These are phyloP conservation scores for Crataegus laevigata DNA, from an alignment of 306 rosid species.

Conservation along the genomic window DNA sequence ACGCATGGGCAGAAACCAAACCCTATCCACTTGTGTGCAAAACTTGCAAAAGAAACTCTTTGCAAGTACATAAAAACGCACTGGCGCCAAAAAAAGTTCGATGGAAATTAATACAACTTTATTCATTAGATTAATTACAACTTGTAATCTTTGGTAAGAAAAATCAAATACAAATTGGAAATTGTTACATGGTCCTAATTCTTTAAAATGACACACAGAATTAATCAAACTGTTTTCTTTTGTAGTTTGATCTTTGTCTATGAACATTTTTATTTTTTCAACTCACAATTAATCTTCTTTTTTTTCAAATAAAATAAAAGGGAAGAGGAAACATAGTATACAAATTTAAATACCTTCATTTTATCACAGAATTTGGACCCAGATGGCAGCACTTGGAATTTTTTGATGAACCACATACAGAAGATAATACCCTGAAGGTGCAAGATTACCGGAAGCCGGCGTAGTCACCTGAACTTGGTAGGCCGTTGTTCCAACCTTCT, in stretches of 20 bases:
- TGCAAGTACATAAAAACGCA: not conserved
- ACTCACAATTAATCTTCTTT: not conserved
- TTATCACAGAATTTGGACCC: slow-evolving; percentile 46
- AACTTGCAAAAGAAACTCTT: too few relatives aligned
- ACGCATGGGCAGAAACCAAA: too few relatives aligned
- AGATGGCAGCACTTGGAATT: slow-evolving; percentile 63
- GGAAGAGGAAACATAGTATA: too few relatives aligned
- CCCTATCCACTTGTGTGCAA: too few relatives aligned
- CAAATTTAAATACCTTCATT: not conserved
- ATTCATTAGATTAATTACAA: not conserved
- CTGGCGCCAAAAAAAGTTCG: not conserved
- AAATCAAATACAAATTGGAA: not conserved
- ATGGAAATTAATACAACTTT: not conserved
- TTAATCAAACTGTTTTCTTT: not conserved
- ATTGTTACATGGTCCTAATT: too few relatives aligned
- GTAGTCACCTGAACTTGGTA: slow-evolving; percentile 28
- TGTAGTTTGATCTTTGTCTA: not conserved
- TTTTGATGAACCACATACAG: slow-evolving; percentile 47
- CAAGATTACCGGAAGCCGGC: slow-evolving; percentile 43
- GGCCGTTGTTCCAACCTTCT: slow-evolving; percentile 4
- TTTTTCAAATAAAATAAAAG: too few relatives aligned
- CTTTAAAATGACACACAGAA: not conserved
- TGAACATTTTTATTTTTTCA: not conserved
- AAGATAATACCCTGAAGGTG: slow-evolving; percentile 68
- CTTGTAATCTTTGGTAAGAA: not conserved